Percentiles rank a stretch among this genome's conserved stretches.
phyloP scores from a whole-genome alignment of 192 early-diverging fungal species.

The Linnemannia zychae region DNA sequence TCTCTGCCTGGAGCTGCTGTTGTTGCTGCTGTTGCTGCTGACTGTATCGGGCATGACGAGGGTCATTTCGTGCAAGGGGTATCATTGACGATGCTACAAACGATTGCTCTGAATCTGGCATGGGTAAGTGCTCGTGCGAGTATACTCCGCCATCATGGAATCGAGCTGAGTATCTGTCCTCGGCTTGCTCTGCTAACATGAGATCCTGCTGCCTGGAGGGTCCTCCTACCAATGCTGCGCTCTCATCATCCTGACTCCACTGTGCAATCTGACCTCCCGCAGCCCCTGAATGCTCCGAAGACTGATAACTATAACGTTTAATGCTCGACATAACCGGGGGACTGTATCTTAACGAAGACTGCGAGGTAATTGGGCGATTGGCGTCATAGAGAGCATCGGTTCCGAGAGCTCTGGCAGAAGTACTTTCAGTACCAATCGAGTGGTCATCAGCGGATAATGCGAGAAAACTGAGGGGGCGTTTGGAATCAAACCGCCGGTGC shows the following conservation, averaged over 20 bases:
- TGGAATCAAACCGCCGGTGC: constrained; percentile 38
- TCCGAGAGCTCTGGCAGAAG: constrained; percentile 16
- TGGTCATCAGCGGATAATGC: constrained; percentile 42
- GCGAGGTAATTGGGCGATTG: constrained; percentile 37
- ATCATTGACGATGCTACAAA: constrained; percentile 52
- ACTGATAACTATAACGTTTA: constrained; percentile 32
- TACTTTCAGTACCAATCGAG: constrained; percentile 2
- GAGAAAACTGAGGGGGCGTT: constrained; percentile 48
- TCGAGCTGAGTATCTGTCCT: constrained; percentile 18
- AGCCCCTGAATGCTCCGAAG: constrained; percentile 27
- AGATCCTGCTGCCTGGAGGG: constrained; percentile 25
- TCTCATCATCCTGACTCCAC: constrained; percentile 55
- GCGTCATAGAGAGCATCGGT: constrained; percentile 21
- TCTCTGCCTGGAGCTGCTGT: constrained; percentile 9
- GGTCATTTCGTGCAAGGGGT: constrained; percentile 20
- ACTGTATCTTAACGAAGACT: constrained; percentile 32
- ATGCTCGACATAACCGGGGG: constrained; percentile 35
- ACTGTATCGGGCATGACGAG: constrained; percentile 18
- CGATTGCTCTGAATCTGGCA: constrained; percentile 21
- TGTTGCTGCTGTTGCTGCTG: constrained; percentile 14
- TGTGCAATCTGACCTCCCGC: constrained; percentile 27
- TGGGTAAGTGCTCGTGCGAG: constrained; percentile 21
- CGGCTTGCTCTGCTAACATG: not conserved
- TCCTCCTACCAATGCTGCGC: constrained; percentile 38
- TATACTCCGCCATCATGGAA: not conserved